A percentile compares a stretch with the other conserved stretches of the same genome.
Evolutionary conservation across 2,329 filamentous ascomycete species (phyloP).

Genomic region (Biscogniauxia mediterranea): DNA sequence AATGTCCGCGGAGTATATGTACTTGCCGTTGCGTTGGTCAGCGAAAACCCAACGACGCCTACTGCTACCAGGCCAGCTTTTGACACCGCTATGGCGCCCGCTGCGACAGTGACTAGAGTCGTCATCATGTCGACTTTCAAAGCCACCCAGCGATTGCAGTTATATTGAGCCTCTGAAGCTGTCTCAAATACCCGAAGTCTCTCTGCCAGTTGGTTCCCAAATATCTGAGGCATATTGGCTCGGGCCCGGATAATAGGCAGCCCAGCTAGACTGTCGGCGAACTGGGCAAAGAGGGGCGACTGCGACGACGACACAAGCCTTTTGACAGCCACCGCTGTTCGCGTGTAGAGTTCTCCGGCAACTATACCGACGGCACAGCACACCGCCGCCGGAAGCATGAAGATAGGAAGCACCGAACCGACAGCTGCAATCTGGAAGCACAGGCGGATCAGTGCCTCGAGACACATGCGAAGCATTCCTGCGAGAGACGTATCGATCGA

Average conservation of each 20-base stretch:
- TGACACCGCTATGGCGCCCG: constrained; percentile 51
- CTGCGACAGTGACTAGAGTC: constrained; percentile 49
- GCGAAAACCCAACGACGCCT: constrained; percentile 55
- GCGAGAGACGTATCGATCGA: constrained; percentile 51
- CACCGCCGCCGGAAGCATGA: constrained; percentile 40
- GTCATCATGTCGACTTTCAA: constrained; percentile 55
- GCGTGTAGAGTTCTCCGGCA: constrained; percentile 44
- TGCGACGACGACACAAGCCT: constrained; percentile 40
- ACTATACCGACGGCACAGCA: constrained; percentile 38
- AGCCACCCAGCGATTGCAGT: constrained; percentile 57
- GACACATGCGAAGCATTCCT: constrained; percentile 40
- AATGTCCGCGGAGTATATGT: neutral
- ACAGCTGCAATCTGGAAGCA: constrained; percentile 38
- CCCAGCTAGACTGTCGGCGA: constrained; percentile 51
- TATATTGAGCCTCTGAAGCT: constrained; percentile 49
- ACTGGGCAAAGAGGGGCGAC: constrained; percentile 57
- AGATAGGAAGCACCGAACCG: constrained; percentile 43
- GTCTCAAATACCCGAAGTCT: constrained; percentile 47
- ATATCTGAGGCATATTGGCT: constrained; percentile 46
- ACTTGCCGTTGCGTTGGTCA: constrained; percentile 51
- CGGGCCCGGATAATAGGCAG: constrained; percentile 52
- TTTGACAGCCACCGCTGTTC: constrained; percentile 43
- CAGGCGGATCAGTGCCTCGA: constrained; percentile 39
- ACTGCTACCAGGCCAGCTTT: constrained; percentile 47
- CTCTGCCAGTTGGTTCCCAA: constrained; percentile 48